Evolutionary conservation across 202 grass and related monocot genomes (phyloP).

Genomic region (Bolboschoenoplectus hybrid): DNA sequence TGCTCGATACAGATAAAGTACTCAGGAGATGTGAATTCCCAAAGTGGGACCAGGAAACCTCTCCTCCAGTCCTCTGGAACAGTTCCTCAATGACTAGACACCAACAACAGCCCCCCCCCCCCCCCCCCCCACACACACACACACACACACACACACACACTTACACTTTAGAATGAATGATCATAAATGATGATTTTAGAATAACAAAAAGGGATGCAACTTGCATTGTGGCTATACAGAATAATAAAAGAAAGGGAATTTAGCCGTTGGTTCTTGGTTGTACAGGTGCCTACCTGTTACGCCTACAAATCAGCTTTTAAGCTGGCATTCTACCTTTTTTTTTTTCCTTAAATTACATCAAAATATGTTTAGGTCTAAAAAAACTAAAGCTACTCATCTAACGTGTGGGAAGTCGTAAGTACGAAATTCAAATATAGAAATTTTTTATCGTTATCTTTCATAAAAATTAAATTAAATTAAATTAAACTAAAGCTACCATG

Average conservation of each 20-base stretch:
- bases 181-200: background rate
- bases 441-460: too few species aligned
- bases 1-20: too few species aligned
- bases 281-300: constrained; percentile 19
- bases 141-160: too few species aligned
- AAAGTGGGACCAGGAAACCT: background rate
- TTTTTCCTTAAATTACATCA: background rate
- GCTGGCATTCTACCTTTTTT: constrained; percentile 2
- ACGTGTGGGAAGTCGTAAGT: too few species aligned
- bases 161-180: background rate
- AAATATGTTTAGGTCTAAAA: background rate
- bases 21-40: too few species aligned
- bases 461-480: too few species aligned
- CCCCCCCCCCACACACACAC: too few species aligned
- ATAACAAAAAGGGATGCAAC: constrained; percentile 1
- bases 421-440: too few species aligned
- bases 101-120: constrained; percentile 14
- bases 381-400: background rate
- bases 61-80: background rate
- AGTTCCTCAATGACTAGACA: constrained; percentile 4
- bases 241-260: background rate
- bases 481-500: background rate
- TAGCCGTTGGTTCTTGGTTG: constrained; percentile 23
- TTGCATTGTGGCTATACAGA: background rate
- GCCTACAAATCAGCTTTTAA: background rate